phyloP scores from a whole-genome alignment of 768 basidiomycete genomes.

The Fistulinella prunicolor region DNA sequence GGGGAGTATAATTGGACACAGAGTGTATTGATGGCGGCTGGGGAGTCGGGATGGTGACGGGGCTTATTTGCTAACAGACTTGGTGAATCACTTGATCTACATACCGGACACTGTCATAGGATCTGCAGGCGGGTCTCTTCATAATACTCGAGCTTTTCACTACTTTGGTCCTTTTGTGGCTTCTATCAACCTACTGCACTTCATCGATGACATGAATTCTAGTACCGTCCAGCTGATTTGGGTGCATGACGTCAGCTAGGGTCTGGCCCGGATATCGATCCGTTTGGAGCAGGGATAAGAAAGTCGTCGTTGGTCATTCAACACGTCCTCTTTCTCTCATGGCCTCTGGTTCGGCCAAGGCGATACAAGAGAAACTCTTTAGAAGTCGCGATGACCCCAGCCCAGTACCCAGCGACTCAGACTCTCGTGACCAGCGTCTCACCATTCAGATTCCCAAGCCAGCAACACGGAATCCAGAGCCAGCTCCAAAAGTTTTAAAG shows the following conservation, averaged over 20 bases:
- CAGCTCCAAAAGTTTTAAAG: conserved; percentile 48
- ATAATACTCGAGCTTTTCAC: too few relatives aligned
- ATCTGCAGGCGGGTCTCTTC: conserved; percentile 34
- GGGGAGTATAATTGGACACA: conserved; percentile 68
- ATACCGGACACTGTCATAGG: conserved; percentile 18
- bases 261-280: conserved; percentile 4
- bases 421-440: conserved; percentile 36
- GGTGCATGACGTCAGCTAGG: conserved; percentile 23
- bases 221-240: background rate
- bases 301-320: conserved; percentile 1
- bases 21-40: conserved; percentile 71
- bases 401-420: conserved; percentile 21
- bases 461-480: conserved; percentile 27
- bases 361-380: conserved; percentile 75
- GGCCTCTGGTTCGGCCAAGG: conserved; percentile 49
- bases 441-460: conserved; percentile 73
- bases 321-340: conserved; percentile 27
- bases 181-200: conserved; percentile 1
- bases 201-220: background rate
- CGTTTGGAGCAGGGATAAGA: conserved; percentile 5
- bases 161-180: background rate
- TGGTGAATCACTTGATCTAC: conserved; percentile 8
- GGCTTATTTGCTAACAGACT: conserved; percentile 9
- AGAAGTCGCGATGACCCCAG: conserved; percentile 36
- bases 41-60: conserved; percentile 38